A percentile compares a stretch with the other conserved stretches of the same genome.
Conservation (phyloP, 345 rosid species). For the Salix koriyanagi region DNA sequence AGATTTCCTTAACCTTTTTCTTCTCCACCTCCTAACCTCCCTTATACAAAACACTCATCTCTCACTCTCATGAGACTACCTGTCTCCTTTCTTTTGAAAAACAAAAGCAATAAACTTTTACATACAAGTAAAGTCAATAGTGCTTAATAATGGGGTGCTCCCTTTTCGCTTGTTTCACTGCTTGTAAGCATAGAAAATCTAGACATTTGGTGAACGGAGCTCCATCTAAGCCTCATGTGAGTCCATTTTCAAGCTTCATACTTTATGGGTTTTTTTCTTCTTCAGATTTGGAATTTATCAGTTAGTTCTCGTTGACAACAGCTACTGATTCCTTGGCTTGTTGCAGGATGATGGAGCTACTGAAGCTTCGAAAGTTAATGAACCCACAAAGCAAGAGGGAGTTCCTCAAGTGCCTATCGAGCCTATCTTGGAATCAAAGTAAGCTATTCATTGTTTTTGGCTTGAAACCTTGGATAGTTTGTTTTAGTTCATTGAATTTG, state of each 20-base stretch:
- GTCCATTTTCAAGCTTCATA: slow-evolving; percentile 9
- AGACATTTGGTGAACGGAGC: neutral
- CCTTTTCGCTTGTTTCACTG: slow-evolving; percentile 17
- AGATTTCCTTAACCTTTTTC: neutral
- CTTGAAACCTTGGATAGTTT: neutral
- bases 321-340: neutral
- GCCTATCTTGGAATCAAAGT: slow-evolving; percentile 1
- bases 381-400: neutral
- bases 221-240: slow-evolving; percentile 14
- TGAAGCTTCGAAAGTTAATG: neutral
- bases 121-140: neutral
- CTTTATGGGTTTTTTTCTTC: neutral
- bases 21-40: neutral
- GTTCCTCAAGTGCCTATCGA: slow-evolving; percentile 12
- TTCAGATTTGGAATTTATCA: neutral
- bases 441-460: slow-evolving; percentile 1
- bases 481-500: neutral
- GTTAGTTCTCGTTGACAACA: neutral
- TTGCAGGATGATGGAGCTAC: slow-evolving; percentile 10
- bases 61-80: too few species aligned
- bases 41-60: neutral
- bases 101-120: neutral
- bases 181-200: slow-evolving; percentile 10
- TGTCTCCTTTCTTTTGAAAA: neutral
- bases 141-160: slow-evolving; percentile 18